Evolutionary conservation across 1,139 yeast genomes (phyloP).

Genomic region (Yamadazyma dendronema): DNA sequence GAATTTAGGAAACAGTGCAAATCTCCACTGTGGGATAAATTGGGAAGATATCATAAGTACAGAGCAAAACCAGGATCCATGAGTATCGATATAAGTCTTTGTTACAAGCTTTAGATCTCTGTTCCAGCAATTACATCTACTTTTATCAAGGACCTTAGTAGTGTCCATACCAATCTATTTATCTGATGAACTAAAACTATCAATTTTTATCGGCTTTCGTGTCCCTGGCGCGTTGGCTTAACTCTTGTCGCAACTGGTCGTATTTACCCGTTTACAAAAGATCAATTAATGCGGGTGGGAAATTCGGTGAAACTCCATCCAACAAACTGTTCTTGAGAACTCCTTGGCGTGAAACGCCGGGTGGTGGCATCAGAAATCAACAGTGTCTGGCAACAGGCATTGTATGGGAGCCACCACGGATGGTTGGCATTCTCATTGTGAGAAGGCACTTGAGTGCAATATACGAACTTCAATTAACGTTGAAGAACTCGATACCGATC

Average conservation of each 20-base stretch:
- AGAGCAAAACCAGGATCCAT: no score
- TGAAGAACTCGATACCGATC: conserved; percentile 81
- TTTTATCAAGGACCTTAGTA: no score
- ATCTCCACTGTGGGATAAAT: no score
- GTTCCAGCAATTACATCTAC: no score
- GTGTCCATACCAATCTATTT: no score
- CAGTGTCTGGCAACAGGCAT: conserved; percentile 10
- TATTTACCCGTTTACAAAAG: conserved; percentile 66
- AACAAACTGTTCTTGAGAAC: conserved; percentile 61
- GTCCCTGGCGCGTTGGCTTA: conserved; percentile 28
- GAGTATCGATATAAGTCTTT: no score
- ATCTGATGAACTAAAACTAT: no score
- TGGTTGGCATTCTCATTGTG: conserved; percentile 53
- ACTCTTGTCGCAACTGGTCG: conserved; percentile 54
- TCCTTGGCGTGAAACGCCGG: conserved; percentile 68
- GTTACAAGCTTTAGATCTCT: no score
- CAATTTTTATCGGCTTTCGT: not conserved
- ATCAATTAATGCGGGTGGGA: conserved; percentile 63
- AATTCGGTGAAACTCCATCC: conserved; percentile 80
- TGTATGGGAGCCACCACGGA: conserved; percentile 74
- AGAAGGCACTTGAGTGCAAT: conserved; percentile 72
- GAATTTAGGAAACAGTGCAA: no score
- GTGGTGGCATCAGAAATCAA: conserved; percentile 70
- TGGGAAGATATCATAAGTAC: no score
- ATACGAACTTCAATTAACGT: conserved; percentile 50